These are phyloP conservation scores for Pezicula carpinea DNA, from an alignment of 2,329 filamentous ascomycete genomes.

Conservation along the genomic window DNA sequence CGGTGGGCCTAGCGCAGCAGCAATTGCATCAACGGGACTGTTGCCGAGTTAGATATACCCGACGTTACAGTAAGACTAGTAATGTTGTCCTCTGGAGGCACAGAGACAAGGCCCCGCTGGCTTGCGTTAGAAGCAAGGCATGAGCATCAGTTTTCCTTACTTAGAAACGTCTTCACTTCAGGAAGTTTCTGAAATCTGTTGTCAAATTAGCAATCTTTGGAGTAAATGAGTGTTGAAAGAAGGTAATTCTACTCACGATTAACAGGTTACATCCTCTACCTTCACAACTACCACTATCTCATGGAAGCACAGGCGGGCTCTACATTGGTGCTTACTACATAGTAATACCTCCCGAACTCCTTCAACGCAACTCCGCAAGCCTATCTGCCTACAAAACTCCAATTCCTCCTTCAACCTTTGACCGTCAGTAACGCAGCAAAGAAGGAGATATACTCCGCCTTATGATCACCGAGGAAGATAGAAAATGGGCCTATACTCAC, in stretches of 20 bases:
- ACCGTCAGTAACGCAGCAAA: neutral
- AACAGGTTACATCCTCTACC: neutral
- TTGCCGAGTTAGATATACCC: too few relatives aligned
- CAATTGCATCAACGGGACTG: too few relatives aligned
- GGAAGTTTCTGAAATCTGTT: slow-evolving; percentile 36
- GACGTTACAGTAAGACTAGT: too few relatives aligned
- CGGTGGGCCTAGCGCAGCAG: too few relatives aligned
- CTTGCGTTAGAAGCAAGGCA: slow-evolving; percentile 33
- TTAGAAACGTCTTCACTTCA: slow-evolving; percentile 31
- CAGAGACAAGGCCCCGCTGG: neutral
- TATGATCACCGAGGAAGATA: neutral
- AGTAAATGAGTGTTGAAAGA: slow-evolving; percentile 2
- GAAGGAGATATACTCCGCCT: neutral
- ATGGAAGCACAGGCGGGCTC: neutral
- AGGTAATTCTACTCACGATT: neutral
- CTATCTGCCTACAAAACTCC: neutral
- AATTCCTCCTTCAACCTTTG: neutral
- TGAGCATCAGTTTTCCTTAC: slow-evolving; percentile 32
- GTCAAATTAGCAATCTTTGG: neutral
- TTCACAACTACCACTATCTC: neutral
- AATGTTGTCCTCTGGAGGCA: too few relatives aligned
- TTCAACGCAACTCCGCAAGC: neutral
- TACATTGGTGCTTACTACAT: neutral
- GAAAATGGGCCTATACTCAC: neutral
- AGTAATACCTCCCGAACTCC: neutral